Conservation (phyloP, 352 stramenopile genomes). For the Pythium vanterpoolii region DNA sequence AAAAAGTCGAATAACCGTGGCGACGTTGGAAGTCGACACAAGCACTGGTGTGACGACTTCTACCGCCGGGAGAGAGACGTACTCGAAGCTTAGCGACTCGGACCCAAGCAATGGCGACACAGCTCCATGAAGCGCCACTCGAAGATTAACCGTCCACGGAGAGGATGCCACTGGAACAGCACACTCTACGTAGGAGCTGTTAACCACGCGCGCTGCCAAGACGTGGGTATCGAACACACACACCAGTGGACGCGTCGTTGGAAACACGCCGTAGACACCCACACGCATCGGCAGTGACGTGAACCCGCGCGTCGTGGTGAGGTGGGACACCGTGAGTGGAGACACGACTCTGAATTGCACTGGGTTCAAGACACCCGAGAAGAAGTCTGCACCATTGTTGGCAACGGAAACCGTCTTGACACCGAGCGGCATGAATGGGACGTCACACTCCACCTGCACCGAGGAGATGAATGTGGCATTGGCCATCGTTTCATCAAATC, state of each 20-base stretch:
- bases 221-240: constrained; percentile 5
- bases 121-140: constrained; percentile 1
- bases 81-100: constrained; percentile 5
- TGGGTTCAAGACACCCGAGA: not conserved
- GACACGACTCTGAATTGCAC: constrained; percentile 12
- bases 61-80: not conserved
- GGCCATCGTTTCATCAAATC: constrained; percentile 36
- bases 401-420: constrained; percentile 39
- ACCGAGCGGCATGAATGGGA: constrained; percentile 46
- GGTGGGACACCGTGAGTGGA: constrained; percentile 4
- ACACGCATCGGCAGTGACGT: constrained; percentile 1
- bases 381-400: constrained; percentile 62
- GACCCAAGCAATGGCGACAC: not conserved
- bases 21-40: not conserved
- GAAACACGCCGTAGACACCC: constrained; percentile 20
- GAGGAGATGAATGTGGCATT: constrained; percentile 40
- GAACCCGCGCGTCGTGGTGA: constrained; percentile 3
- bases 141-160: not conserved
- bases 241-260: not conserved
- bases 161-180: not conserved
- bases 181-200: constrained; percentile 21
- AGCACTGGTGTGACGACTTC: not conserved
- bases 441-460: constrained; percentile 43
- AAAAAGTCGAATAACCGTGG: constrained; percentile 2
- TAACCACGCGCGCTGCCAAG: not conserved